Base-by-base conservation (phyloP, 768 basidiomycete genomes). In the Sutorius australiensis region DNA sequence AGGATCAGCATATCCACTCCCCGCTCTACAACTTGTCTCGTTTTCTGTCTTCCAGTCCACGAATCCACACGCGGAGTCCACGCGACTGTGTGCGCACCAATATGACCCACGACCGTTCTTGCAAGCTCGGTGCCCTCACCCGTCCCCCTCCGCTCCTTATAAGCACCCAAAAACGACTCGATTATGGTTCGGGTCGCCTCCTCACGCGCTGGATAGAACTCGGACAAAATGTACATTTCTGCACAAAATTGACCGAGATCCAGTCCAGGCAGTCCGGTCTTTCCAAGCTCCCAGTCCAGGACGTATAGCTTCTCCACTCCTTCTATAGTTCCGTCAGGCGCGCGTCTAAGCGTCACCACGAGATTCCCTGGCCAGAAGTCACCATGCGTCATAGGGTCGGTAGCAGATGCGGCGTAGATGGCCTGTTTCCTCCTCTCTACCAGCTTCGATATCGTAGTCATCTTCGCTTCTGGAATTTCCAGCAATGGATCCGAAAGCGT, bases 341-440 rank as follows among this genome's bases (percentile, higher is more conserved):
- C 61, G 6, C 61, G 61, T 44, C 66, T 66, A 11, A 75, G 61
- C 11, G 58, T 64, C n/a, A 86, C 58, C 55, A 86, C 70, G 42
- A 87, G 57, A 60, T 88, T 87, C 0, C 85, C 86, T 2, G 86
- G 79, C 85, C 86, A 88, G 58, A 87, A 83, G 64, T 88, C 87
- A 0, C 87, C 86, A 11, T 69, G 68, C 19, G 67, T 71, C 53
- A 70, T 43, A 11, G 68, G 60, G 43, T 73, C 72, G 33, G 61
- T 51, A 28, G 63, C 30, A 3, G 56, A 59, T 11, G 65, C 63
- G 24, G 63, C 63, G 24, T 53, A 41, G 32, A 80, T 75, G n/a
- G 56, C 67, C 21, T 60, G 41, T 10, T 61, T 55, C 50, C 65
- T 69, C 41, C 57, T 65, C 36, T 64, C 57, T 9, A 67, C 72